These are phyloP conservation scores for Penicillium goetzii DNA, from an alignment of 495 filamentous ascomycete genomes.

Conservation along the genomic window DNA sequence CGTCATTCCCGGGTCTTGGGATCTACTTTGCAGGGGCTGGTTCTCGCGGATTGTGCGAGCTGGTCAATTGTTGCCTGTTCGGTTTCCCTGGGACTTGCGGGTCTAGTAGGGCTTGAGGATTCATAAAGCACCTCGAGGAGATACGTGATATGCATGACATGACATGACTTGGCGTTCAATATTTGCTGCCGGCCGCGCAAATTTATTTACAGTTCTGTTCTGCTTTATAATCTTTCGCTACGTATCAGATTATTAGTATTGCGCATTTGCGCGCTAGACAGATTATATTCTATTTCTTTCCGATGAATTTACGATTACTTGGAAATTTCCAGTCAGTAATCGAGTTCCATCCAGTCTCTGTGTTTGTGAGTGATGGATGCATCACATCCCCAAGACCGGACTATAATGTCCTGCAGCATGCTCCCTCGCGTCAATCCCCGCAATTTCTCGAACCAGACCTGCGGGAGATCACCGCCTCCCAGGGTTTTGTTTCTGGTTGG, in stretches of 20 bases:
- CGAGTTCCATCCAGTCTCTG: not conserved
- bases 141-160: constrained; percentile 28
- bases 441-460: not conserved
- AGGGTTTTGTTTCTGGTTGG: not conserved
- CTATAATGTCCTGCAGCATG: not conserved
- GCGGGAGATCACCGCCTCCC: constrained; percentile 3
- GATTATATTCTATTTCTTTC: not conserved
- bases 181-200: constrained; percentile 20
- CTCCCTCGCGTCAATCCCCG: constrained; percentile 18
- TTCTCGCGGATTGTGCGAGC: not conserved
- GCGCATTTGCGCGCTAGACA: not conserved
- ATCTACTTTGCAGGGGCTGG: not conserved
- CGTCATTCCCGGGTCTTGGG: not conserved
- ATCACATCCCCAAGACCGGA: constrained; percentile 1
- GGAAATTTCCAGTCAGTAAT: not conserved
- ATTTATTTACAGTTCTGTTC: not conserved
- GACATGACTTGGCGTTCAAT: constrained; percentile 29
- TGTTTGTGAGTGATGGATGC: not conserved
- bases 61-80: not conserved
- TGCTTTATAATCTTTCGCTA: constrained; percentile 6
- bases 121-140: not conserved
- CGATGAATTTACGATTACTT: too few species aligned
- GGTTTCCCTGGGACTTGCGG: not conserved
- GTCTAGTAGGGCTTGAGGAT: not conserved
- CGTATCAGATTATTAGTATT: constrained; percentile 11